These are phyloP conservation scores for Urochloa ruziziensis DNA, from an alignment of 176 grass and related monocot species.

Conservation along the genomic window DNA sequence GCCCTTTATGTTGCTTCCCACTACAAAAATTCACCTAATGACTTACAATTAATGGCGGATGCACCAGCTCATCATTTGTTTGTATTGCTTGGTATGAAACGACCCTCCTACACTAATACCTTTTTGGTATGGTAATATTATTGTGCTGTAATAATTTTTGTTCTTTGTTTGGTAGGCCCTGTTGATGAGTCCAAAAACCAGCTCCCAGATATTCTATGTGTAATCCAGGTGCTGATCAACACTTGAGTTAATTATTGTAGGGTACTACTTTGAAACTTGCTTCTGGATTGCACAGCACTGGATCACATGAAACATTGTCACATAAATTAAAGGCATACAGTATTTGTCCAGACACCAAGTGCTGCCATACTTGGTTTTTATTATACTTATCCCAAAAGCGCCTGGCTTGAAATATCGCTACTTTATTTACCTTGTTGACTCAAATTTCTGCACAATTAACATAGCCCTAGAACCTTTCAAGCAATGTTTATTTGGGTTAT, in stretches of 20 bases:
- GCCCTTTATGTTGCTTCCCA: conserved; percentile 98
- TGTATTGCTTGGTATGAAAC: conserved; percentile 84
- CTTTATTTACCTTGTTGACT: background rate
- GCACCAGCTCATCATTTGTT: conserved; percentile 94
- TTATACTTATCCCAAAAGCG: background rate
- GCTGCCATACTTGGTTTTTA: background rate
- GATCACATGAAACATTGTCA: background rate
- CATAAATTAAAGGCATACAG: conserved; percentile 6
- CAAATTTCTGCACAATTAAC: no score
- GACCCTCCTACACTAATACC: background rate
- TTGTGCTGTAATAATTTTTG: conserved; percentile 7
- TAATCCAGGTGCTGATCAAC: conserved; percentile 68
- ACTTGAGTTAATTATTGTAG: conserved; percentile 12
- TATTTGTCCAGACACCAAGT: background rate
- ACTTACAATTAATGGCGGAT: conserved; percentile 98
- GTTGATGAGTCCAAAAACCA: conserved; percentile 88
- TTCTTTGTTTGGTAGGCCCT: conserved; percentile 51
- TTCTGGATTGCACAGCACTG: background rate
- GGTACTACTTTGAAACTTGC: background rate
- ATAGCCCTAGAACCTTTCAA: no score
- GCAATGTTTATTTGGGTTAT: background rate
- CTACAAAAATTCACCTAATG: conserved; percentile 99
- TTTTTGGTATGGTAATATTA: background rate
- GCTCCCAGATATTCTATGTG: conserved; percentile 97
- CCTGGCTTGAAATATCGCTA: background rate